Evolutionary conservation across 2,329 filamentous ascomycete species (phyloP), one percentile per base, ranked within the genome.

Genomic region (Scorias spongiosa): DNA sequence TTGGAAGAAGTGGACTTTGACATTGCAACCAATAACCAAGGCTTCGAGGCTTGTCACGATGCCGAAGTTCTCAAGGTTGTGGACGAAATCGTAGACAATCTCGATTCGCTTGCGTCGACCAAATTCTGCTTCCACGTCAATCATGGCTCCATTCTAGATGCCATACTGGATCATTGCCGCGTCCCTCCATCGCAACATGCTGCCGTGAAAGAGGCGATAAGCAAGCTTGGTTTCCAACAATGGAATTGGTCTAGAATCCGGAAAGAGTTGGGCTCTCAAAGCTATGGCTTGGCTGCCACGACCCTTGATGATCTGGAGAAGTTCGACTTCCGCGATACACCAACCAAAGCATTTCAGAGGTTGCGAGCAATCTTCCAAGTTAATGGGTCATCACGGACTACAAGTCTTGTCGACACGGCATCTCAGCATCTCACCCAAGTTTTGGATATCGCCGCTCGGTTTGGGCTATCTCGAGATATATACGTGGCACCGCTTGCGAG

Each of bases 1-100:
- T 82, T 85, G 58, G 82, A 84, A 9, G 91, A 96, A 58, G 88
- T 93, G 2, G 88, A 96, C 60, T 98, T 96, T 60, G 91, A 98
- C 63, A 87, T 98, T 47, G 75, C 94, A n/a, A 89, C 87, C 1
- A 75, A 77, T 39, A 48, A 48, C 10, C 80, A 88, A 52, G 81
- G 81, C 1, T 87, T 96, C 55, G 68, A 93, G 39, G 81, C 87
- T 1, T 63, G 95, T 44, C 93, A 93, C 56, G 91, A 98, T 62
- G 89, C 89, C 0, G 89, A 96, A 62, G 81, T 87, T 0, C 76
- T 98, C 52, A 96, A 95, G 55, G 88, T 96, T 2, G 67, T 96
- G 17, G 91, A 98, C 58, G 91, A 98, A 59, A 82, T 95, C 36
- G 74, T 93, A 12, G 72, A 79, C 41, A 75, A 81, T 5, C 88